Percentiles rank a stretch among this genome's conserved stretches.
phyloP scores from a whole-genome alignment of 2,329 filamentous ascomycete species.

The Alternaria consortialis region DNA sequence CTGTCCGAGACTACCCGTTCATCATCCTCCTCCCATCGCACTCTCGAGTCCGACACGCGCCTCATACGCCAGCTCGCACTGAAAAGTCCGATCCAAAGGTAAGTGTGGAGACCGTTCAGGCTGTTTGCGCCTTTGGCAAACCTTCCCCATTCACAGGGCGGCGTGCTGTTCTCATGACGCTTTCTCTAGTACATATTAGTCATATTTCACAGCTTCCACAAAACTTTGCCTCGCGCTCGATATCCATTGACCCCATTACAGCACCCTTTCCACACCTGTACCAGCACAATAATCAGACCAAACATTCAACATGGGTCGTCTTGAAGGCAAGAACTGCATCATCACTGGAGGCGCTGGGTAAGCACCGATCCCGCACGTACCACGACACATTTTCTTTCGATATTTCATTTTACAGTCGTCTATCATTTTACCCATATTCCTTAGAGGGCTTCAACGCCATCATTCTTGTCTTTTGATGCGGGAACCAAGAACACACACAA shows the following conservation, averaged over 20 bases:
- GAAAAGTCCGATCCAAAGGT: conserved; percentile 14
- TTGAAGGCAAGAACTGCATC: conserved; percentile 74
- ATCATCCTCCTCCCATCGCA: conserved; percentile 10
- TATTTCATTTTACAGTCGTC: background rate
- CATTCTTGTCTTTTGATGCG: background rate
- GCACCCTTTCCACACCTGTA: conserved; percentile 6
- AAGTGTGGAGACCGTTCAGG: conserved; percentile 13
- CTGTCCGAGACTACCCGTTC: conserved; percentile 27
- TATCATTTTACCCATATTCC: background rate
- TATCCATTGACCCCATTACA: conserved; percentile 22
- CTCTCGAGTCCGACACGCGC: conserved; percentile 6
- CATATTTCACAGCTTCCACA: conserved; percentile 36
- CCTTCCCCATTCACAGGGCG: conserved; percentile 23
- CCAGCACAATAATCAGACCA: conserved; percentile 11
- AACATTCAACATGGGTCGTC: conserved; percentile 57
- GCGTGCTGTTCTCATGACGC: conserved; percentile 26
- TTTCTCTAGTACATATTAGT: conserved; percentile 40
- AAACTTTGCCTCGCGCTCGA: conserved; percentile 26
- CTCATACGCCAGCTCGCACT: conserved; percentile 11
- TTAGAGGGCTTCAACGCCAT: background rate
- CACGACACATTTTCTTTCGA: background rate
- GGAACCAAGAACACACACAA: background rate
- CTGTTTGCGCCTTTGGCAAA: conserved; percentile 19
- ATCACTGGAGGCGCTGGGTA: conserved; percentile 89
- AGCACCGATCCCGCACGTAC: conserved; percentile 44